Conservation (phyloP, 2,329 filamentous ascomycete genomes). For the Lizonia empirigonia region DNA sequence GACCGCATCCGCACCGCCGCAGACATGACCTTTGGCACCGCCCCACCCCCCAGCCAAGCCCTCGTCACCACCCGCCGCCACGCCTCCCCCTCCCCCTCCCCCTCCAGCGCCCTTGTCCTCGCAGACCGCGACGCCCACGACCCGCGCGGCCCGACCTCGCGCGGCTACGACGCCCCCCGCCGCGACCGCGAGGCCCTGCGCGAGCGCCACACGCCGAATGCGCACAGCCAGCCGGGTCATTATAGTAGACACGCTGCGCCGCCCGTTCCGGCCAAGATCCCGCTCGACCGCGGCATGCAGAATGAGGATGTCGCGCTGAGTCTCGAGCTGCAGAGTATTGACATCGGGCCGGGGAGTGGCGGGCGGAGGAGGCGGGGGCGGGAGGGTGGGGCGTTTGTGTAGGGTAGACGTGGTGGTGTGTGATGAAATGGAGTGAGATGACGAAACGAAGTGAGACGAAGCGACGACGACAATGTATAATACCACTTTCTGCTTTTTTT, state of each 20-base stretch:
- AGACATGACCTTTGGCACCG: conserved; percentile 30
- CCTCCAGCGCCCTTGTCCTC: conserved; percentile 26
- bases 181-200: conserved; percentile 33
- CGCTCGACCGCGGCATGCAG: conserved; percentile 49
- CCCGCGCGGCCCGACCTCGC: conserved; percentile 39
- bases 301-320: conserved; percentile 64
- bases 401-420: neutral
- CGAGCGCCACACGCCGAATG: conserved; percentile 43
- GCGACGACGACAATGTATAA: too few relatives aligned
- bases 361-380: conserved; percentile 20
- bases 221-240: too few relatives aligned
- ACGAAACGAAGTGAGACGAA: too few relatives aligned
- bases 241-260: conserved; percentile 52
- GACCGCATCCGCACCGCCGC: conserved; percentile 42
- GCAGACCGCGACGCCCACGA: conserved; percentile 23
- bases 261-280: conserved; percentile 73
- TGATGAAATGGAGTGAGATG: neutral
- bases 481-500: too few relatives aligned
- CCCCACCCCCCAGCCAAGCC: conserved; percentile 31
- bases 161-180: conserved; percentile 29
- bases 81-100: conserved; percentile 22
- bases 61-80: conserved; percentile 36
- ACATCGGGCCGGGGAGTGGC: conserved; percentile 48
- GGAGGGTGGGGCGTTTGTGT: conserved; percentile 8
- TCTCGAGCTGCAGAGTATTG: conserved; percentile 68